Conservation (phyloP, 371 early-diverging fungal species). For the Blakeslea trispora region DNA sequence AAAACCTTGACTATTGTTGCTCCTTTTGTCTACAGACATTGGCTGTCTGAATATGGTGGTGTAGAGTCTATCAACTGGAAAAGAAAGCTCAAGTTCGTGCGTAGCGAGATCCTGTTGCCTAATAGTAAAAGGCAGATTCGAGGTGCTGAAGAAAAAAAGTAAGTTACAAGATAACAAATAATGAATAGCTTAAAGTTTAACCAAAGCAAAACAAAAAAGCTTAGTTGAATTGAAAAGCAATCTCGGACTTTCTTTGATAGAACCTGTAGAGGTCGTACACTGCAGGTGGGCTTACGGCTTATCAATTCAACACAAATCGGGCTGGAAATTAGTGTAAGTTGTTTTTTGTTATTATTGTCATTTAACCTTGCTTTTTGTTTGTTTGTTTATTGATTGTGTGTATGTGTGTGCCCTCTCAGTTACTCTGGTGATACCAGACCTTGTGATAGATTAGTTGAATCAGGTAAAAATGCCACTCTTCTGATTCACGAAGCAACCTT, state of each 20-base stretch:
- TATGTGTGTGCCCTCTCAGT: conserved; percentile 26
- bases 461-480: conserved; percentile 75
- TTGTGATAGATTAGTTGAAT: conserved; percentile 68
- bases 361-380: background rate
- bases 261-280: conserved; percentile 78
- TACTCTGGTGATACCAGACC: conserved; percentile 99
- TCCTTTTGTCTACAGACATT: conserved; percentile 60
- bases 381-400: background rate
- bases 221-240: conserved; percentile 36
- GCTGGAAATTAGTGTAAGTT: conserved; percentile 69
- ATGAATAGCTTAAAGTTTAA: conserved; percentile 8
- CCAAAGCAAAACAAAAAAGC: background rate
- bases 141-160: conserved; percentile 3
- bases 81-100: conserved; percentile 24
- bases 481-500: conserved; percentile 98
- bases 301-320: conserved; percentile 62
- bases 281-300: conserved; percentile 82
- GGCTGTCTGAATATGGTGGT: conserved; percentile 72
- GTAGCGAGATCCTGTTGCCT: conserved; percentile 41
- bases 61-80: conserved; percentile 61
- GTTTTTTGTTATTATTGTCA: background rate
- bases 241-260: conserved; percentile 54
- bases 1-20: conserved; percentile 59
- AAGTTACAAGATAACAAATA: background rate
- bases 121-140: conserved; percentile 1